These are phyloP conservation scores for Aquilaria sinensis DNA, from an alignment of 345 rosid genomes.

Conservation along the genomic window DNA sequence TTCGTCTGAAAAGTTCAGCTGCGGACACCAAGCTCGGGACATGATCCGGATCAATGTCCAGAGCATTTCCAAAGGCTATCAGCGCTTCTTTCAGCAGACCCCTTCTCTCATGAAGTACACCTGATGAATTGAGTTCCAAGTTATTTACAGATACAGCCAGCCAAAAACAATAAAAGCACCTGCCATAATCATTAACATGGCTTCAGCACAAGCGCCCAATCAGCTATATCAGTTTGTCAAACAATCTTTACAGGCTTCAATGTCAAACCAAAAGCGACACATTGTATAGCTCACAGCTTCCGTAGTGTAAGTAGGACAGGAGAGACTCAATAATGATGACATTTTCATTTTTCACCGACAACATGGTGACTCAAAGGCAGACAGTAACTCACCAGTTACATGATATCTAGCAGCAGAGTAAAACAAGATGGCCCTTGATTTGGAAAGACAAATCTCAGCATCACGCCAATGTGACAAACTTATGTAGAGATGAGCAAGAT, in stretches of 20 bases:
- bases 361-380: neutral
- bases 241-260: too few relatives aligned
- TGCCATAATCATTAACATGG: too few relatives aligned
- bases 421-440: slow-evolving; percentile 47
- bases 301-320: neutral
- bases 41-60: slow-evolving; percentile 55
- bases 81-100: slow-evolving; percentile 57
- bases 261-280: too few relatives aligned
- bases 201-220: too few relatives aligned
- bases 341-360: neutral
- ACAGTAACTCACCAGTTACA: slow-evolving; percentile 33
- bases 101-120: slow-evolving; percentile 43
- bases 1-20: slow-evolving; percentile 42
- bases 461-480: slow-evolving; percentile 60
- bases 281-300: neutral
- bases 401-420: slow-evolving; percentile 54
- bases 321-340: neutral
- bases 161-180: neutral
- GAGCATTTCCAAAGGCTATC: slow-evolving; percentile 39
- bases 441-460: slow-evolving; percentile 75
- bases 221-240: too few relatives aligned
- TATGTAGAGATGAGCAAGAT: slow-evolving; percentile 59
- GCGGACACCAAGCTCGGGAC: slow-evolving; percentile 64
- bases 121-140: slow-evolving; percentile 18
- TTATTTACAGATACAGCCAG: neutral